Conservation (phyloP, 2,329 filamentous ascomycete genomes). For the Endocalyx cinctus region DNA sequence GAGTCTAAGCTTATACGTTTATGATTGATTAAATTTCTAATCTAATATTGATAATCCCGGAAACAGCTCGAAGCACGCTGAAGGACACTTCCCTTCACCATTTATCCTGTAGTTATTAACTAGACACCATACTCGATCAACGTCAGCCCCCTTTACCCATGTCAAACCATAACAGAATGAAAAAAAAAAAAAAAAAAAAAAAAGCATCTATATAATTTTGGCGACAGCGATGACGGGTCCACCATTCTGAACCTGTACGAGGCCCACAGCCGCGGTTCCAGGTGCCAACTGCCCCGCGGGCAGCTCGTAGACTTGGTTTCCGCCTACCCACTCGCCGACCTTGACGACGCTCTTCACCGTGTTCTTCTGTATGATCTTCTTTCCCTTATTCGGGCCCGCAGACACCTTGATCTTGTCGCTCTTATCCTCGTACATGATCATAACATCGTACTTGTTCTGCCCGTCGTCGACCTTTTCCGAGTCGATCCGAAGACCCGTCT, state of each 20-base stretch:
- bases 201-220: conserved; percentile 14
- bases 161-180: too few species aligned
- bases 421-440: conserved; percentile 22
- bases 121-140: too few species aligned
- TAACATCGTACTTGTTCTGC: conserved; percentile 10
- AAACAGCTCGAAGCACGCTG: too few species aligned
- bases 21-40: too few species aligned
- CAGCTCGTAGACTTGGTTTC: conserved; percentile 21
- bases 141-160: too few species aligned
- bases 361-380: conserved; percentile 29
- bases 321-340: conserved; percentile 31
- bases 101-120: too few species aligned
- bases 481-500: conserved; percentile 17
- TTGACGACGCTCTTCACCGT: conserved; percentile 26
- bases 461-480: conserved; percentile 15
- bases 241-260: conserved; percentile 22
- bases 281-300: conserved; percentile 18
- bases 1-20: too few species aligned
- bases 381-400: conserved; percentile 30
- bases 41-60: too few species aligned
- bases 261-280: conserved; percentile 21
- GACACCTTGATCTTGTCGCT: conserved; percentile 25
- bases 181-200: too few species aligned
- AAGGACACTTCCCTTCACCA: too few species aligned
- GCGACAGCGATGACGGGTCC: conserved; percentile 22